Base-by-base conservation (phyloP, 2,329 filamentous ascomycete species). In the Fusarium zealandicum region DNA sequence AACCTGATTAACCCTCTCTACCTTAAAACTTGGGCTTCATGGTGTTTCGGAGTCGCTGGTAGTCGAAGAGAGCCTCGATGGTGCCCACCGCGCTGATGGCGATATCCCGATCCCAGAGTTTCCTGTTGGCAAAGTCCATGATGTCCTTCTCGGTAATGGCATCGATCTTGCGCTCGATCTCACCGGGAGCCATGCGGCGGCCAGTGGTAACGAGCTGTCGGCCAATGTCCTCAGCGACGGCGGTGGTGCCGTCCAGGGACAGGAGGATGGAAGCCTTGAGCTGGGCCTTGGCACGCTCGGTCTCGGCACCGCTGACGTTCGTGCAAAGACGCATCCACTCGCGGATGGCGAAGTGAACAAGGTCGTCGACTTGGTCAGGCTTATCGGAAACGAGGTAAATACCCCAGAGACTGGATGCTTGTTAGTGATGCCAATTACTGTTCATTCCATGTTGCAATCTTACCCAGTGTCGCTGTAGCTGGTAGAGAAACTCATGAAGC, bases 401-500 rank as follows among this genome's bases (percentile, higher is more conserved):
- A 81, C 95, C 95, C 95, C 95, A 99, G 68, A 99, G 91, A 84
- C 95, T 96, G 70, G 5, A 32, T 5, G 18, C 4, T 44, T 14
- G 52, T 75, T 65, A 72, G 69, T 44, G 52, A 59, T 32, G 52
- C 5, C n/a, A 22, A 22, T n/a, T 31, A n/a, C 13, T 17, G 14
- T 14, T 25, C 10, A 7, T 12, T n/a, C 12, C 16, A 47, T 44
- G 25, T 28, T 46, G 14, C 20, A 36, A 44, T 75, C 88, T 78
- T 86, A 96, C 92, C 93, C 95, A 75, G 95, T 99, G 78, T 99
- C 95, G 74, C 93, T 98, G 82, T 99, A 99, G 84, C 92, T 96
- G 67, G 95, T 99, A 65, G 93, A 97, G 82, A 99, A 99, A 82
- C 91, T 96, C 96, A 99, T 99, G 85, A 97, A 99, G 86, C 93